Evolutionary conservation across 192 early-diverging fungal genomes (phyloP), one percentile per base, ranked within the genome.

Genomic region (Geranomyces michiganensis): DNA sequence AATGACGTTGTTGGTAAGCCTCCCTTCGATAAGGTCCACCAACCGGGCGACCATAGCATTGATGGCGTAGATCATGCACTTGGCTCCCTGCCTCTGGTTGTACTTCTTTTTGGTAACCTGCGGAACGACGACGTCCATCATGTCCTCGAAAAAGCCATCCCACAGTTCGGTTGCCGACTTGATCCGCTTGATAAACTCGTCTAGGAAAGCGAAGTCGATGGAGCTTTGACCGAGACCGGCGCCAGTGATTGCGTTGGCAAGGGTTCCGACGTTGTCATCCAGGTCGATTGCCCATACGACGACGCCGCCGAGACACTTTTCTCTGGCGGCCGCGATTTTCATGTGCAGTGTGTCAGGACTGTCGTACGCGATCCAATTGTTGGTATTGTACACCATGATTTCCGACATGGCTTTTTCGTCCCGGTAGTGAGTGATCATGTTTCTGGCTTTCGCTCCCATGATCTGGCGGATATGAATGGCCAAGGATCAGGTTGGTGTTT

Each of bases 291-390:
- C 51, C 51, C 51, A 55, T 6, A 55, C 51, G 51, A 55, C 51
- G 51, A 55, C 51, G 51, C 51, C 51, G 51, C 51, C 51, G 6
- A 55, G 51, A 55, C 51, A 55, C 51, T 24, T 55, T 27, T 55
- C 51, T 27, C 26, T 55, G 51, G 51, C 51, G 26, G 51, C 51
- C 19, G 51, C 51, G 14, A 55, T 27, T 27, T 55, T 55, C 51
- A 55, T 55, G 21, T 24, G 26, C 19, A 55, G 51, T 24, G 51
- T 55, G 21, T 55, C 51, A 27, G 21, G 21, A n/a, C 21, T 55
- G 21, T 55, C 51, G 51, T 55, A 55, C 19, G 51, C 51, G 19
- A n/a, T 27, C 51, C 51, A 55, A 27, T 55, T 55, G 14, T 55
- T 27, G 14, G 51, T 8, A 27, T 55, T 55, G 51, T 55, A 55